Percentiles rank a stretch among this genome's conserved stretches.
These are phyloP conservation scores for Cystofilobasidium capitatum DNA, from an alignment of 768 basidiomycete species.

Conservation along the genomic window DNA sequence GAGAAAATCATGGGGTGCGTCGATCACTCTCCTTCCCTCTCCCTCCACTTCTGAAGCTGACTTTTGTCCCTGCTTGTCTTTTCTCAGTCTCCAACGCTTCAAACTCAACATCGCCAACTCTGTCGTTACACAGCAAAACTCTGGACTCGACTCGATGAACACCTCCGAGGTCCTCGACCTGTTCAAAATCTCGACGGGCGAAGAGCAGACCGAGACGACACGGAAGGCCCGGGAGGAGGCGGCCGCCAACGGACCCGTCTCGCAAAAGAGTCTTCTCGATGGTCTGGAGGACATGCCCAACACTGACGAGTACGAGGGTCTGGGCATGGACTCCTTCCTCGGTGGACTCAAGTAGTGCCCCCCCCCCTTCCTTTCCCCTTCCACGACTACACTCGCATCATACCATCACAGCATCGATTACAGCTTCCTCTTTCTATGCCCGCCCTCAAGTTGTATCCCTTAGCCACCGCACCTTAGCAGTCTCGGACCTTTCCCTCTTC, in stretches of 20 bases:
- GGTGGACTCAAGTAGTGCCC: not conserved
- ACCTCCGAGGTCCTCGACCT: constrained; percentile 93
- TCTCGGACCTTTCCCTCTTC: too few species aligned
- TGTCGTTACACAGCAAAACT: constrained; percentile 93
- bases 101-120: constrained; percentile 97
- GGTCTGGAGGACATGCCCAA: constrained; percentile 84
- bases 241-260: constrained; percentile 47
- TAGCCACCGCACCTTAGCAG: too few species aligned
- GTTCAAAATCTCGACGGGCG: constrained; percentile 59
- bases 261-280: constrained; percentile 73
- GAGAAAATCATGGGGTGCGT: constrained; percentile 99
- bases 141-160: constrained; percentile 88
- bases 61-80: not conserved
- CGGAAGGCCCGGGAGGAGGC: constrained; percentile 40
- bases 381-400: not conserved
- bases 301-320: constrained; percentile 82
- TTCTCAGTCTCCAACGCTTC: constrained; percentile 80
- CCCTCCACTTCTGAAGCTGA: not conserved
- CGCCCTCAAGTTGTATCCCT: too few species aligned
- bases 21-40: not conserved
- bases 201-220: constrained; percentile 54
- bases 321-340: constrained; percentile 83
- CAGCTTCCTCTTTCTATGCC: not conserved
- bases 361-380: too few species aligned
- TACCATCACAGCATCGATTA: too few species aligned